Evolutionary conservation across 1,139 yeast genomes (phyloP).

Genomic region (Yamadazyma sp.): DNA sequence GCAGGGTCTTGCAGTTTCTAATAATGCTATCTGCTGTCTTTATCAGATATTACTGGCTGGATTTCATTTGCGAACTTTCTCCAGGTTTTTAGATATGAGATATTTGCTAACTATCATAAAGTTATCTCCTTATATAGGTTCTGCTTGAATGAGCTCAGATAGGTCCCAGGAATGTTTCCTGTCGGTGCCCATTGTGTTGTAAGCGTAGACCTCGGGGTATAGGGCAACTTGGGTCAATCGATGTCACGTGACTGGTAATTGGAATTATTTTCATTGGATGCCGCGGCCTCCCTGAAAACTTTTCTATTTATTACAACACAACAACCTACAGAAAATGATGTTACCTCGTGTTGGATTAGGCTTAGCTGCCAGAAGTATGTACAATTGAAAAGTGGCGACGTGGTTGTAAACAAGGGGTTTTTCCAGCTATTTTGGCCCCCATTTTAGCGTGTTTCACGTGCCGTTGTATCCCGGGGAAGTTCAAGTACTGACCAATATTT

Average conservation of each 20-base stretch:
- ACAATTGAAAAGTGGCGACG: neutral
- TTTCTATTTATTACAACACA: neutral
- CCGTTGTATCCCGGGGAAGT: too few relatives aligned
- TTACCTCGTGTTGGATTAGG: constrained; percentile 26
- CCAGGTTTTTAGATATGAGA: constrained; percentile 5
- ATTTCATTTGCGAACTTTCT: constrained; percentile 4
- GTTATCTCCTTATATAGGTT: too few relatives aligned
- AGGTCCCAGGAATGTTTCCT: too few relatives aligned
- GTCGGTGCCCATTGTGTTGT: too few relatives aligned
- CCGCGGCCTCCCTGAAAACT: constrained; percentile 4
- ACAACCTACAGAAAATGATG: constrained; percentile 6
- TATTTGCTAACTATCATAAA: too few relatives aligned
- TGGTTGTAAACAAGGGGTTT: neutral
- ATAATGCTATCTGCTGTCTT: too few relatives aligned
- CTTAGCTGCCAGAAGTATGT: constrained; percentile 11
- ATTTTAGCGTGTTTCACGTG: neutral
- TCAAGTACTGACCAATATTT: neutral
- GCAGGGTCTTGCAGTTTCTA: too few relatives aligned
- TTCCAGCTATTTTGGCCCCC: neutral
- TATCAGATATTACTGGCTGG: constrained; percentile 2
- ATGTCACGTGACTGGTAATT: constrained; percentile 8
- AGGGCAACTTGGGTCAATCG: too few relatives aligned
- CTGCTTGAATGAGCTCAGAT: too few relatives aligned
- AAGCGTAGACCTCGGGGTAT: too few relatives aligned
- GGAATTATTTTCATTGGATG: constrained; percentile 10